Base-by-base conservation (phyloP, 2,329 filamentous ascomycete genomes). In the Lecanoromycetidae sp. region DNA sequence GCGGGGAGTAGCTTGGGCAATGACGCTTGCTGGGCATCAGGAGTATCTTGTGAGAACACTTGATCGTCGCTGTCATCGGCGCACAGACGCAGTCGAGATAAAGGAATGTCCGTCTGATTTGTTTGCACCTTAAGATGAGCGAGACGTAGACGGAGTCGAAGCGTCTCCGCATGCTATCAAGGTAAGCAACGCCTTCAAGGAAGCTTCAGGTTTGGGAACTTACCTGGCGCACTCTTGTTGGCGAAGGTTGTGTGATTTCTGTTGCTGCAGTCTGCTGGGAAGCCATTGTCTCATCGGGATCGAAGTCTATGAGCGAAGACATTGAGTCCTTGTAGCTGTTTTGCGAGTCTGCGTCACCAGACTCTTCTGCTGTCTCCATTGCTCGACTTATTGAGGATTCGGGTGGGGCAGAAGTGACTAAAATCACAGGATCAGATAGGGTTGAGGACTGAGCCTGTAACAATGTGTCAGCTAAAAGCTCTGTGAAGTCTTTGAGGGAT, bases 71-170 rank as follows among this genome's bases (percentile, higher is more conserved):
- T 15, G 19, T 38, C 44, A 5, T 35, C 6, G 9, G 25, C 29
- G 12, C 45, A 37, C 5, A 53, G 35, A 17, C 51, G 48, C 20
- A 56, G 40, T 44, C 48, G 46, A 23, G 48, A 51, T 5, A 56
- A 36, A 6, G 55, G 55, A 27, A 56, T 41, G 22, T 54, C 45
- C 19, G 44, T 52, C 32, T 56, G 55, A 42, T 54, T 51, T 6
- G 55, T 56, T 20, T 48, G 39, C 12, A 56, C 47, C 29, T 55
- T 56, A 49, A 54, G 55, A 22, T 53, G 46, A 15, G 55, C 55
- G 17, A 56, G 23, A 19, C 51, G 46, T 35, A 56, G 37, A 22
- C 55, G 50, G n/a, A 54, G 41, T 19, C 54, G 52, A 3, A 56
- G 49, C 17, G 36, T 52, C 45, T 56, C 55, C 17, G 49, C 52